Conservation (phyloP, 139 green algal species). For the Chlorella sp. region DNA sequence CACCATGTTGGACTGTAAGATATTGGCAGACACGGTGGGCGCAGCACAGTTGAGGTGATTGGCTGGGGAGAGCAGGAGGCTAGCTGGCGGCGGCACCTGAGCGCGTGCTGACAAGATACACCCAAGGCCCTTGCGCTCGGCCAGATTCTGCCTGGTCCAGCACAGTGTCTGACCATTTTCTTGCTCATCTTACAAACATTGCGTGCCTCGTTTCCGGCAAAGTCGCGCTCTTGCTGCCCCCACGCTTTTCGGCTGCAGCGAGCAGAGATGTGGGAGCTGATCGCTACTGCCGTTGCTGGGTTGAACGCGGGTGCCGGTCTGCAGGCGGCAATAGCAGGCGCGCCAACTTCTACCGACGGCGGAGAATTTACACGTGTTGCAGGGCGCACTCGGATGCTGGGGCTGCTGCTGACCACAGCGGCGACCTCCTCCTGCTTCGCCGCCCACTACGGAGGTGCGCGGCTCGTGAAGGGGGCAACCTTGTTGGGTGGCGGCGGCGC, state of each 20-base stretch:
- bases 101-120: too few species aligned
- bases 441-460: slow-evolving; percentile 18
- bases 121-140: too few species aligned
- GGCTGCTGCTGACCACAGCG: slow-evolving; percentile 19
- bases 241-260: background rate
- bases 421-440: background rate
- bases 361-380: background rate
- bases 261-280: slow-evolving; percentile 33
- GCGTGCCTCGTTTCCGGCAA: too few species aligned
- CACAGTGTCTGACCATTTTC: background rate
- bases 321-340: slow-evolving; percentile 22
- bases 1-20: background rate
- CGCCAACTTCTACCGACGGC: background rate
- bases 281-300: slow-evolving; percentile 32
- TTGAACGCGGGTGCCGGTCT: slow-evolving; percentile 34
- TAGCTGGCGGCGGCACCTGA: too few species aligned
- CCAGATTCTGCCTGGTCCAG: too few species aligned
- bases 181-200: background rate
- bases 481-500: background rate
- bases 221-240: background rate
- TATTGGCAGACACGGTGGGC: background rate
- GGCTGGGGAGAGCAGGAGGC: too few species aligned
- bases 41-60: background rate
- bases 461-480: background rate
- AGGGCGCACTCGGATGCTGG: slow-evolving; percentile 9